These are phyloP conservation scores for Sporothrix euskadiensis DNA, from an alignment of 2,329 filamentous ascomycete species.

Conservation along the genomic window DNA sequence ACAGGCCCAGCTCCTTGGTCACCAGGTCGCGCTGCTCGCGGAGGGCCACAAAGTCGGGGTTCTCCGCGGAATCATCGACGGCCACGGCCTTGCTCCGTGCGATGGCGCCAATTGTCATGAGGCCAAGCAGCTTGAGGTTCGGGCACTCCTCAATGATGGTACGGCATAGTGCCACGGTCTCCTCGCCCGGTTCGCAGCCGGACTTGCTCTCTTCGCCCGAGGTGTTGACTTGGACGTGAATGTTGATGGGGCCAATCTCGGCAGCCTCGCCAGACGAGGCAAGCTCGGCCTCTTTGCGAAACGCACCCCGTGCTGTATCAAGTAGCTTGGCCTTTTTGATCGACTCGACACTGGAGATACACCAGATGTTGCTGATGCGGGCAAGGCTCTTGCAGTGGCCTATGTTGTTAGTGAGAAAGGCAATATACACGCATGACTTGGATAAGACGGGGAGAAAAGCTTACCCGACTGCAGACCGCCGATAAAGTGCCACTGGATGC, in stretches of 20 bases:
- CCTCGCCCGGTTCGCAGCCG: conserved; percentile 68
- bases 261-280: not conserved
- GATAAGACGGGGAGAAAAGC: conserved; percentile 30
- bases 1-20: conserved; percentile 47
- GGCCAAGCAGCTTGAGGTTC: conserved; percentile 70
- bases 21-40: conserved; percentile 70
- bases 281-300: conserved; percentile 33
- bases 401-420: conserved; percentile 35
- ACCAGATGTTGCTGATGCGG: conserved; percentile 84
- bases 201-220: conserved; percentile 85
- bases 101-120: conserved; percentile 98
- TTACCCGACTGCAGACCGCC: conserved; percentile 79
- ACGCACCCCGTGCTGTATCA: conserved; percentile 65
- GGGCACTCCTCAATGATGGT: conserved; percentile 71
- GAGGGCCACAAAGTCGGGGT: conserved; percentile 81
- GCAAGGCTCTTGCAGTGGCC: conserved; percentile 90
- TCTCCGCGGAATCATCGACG: conserved; percentile 75
- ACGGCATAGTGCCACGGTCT: conserved; percentile 65
- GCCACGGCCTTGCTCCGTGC: conserved; percentile 75
- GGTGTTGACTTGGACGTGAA: conserved; percentile 96
- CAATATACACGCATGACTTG: too few species aligned
- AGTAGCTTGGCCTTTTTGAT: conserved; percentile 83
- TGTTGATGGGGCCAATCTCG: conserved; percentile 53
- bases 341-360: conserved; percentile 86
- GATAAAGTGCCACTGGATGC: conserved; percentile 94